These are phyloP conservation scores for Rauvolfia tetraphylla DNA, from an alignment of 257 asterid species.

Conservation along the genomic window DNA sequence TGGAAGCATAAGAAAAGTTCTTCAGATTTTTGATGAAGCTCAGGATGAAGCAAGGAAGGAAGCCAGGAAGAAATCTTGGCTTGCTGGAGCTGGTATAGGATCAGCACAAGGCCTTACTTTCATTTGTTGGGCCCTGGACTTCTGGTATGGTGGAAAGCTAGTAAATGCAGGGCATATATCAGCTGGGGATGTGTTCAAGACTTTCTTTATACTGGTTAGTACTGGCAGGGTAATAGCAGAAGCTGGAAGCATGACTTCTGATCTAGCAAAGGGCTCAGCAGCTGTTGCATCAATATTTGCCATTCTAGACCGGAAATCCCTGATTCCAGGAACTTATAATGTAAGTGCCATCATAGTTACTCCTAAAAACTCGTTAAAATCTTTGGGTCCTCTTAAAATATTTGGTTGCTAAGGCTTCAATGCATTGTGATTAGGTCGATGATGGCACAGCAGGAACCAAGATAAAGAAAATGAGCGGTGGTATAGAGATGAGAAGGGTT, in stretches of 20 bases:
- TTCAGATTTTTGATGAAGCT: conserved; percentile 59
- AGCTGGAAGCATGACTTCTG: conserved; percentile 96
- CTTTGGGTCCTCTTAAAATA: neutral
- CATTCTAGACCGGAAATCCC: conserved; percentile 64
- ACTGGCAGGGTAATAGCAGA: conserved; percentile 87
- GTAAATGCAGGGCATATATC: conserved; percentile 64
- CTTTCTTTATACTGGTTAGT: conserved; percentile 71
- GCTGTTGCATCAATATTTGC: conserved; percentile 67
- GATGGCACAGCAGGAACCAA: conserved; percentile 30
- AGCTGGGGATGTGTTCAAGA: conserved; percentile 71
- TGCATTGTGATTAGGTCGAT: conserved; percentile 30
- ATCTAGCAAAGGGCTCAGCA: conserved; percentile 78
- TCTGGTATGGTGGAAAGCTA: conserved; percentile 81
- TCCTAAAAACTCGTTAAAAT: neutral
- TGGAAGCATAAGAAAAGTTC: conserved; percentile 60
- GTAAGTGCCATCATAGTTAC: conserved; percentile 29
- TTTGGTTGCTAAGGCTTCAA: conserved; percentile 2
- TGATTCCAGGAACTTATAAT: conserved; percentile 35
- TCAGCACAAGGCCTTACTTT: conserved; percentile 87
- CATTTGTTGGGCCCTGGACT: conserved; percentile 84
- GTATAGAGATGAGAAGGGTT: conserved; percentile 59
- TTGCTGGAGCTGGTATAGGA: conserved; percentile 84
- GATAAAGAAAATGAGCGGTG: conserved; percentile 45
- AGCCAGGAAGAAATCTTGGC: conserved; percentile 69
- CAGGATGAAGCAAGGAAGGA: conserved; percentile 79